Conservation (phyloP, 148 eudicot species). For the Pharnaceum exiguum region DNA sequence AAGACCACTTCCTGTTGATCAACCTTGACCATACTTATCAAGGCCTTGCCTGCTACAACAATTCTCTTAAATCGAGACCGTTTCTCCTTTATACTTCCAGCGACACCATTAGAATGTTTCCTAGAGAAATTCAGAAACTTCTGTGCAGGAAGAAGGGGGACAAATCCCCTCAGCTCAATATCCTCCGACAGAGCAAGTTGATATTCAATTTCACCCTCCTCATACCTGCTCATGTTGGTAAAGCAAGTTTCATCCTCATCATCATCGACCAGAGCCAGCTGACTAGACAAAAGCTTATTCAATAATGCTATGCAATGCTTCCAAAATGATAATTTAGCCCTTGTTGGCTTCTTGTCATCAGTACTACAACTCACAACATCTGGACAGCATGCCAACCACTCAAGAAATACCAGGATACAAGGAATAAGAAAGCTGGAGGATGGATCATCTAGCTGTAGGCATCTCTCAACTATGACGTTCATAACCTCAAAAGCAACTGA, state of each 20-base stretch:
- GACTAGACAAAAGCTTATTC: constrained; percentile 41
- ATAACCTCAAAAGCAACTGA: constrained; percentile 43
- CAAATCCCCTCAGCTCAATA: constrained; percentile 56
- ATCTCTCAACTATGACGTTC: constrained; percentile 41
- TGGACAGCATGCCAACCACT: constrained; percentile 55
- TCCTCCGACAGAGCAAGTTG: constrained; percentile 51
- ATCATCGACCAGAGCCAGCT: constrained; percentile 26
- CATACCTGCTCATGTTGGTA: constrained; percentile 42
- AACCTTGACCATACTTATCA: constrained; percentile 35
- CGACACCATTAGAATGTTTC: constrained; percentile 31
- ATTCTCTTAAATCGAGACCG: constrained; percentile 45
- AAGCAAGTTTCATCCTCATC: constrained; percentile 47
- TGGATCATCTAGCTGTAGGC: constrained; percentile 39
- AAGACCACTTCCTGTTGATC: constrained; percentile 39
- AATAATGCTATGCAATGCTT: constrained; percentile 38
- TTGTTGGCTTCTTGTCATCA: constrained; percentile 26
- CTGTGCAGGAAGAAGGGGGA: constrained; percentile 56
- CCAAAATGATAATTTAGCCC: constrained; percentile 41
- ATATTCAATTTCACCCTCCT: constrained; percentile 46
- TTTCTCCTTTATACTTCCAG: constrained; percentile 47
- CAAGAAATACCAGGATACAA: constrained; percentile 49
- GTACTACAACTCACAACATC: constrained; percentile 37
- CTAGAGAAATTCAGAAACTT: constrained; percentile 45
- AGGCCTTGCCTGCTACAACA: constrained; percentile 46
- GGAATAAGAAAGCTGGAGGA: constrained; percentile 49